Conservation (phyloP, 345 rosid genomes). For the Euphorbia lathyris region DNA sequence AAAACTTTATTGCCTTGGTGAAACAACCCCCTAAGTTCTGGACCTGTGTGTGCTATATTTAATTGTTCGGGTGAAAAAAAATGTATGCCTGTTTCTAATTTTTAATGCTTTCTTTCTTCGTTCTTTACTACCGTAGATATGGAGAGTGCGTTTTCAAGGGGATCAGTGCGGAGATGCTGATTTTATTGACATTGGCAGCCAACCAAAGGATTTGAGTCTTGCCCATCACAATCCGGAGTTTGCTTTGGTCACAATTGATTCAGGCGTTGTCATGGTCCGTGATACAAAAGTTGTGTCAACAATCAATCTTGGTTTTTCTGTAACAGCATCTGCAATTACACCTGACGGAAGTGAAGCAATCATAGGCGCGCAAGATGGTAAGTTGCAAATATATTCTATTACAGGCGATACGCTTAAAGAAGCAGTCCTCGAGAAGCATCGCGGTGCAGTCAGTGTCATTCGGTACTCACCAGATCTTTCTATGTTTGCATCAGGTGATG, state of each 20-base stretch:
- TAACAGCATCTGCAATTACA: conserved; percentile 73
- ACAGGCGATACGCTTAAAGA: conserved; percentile 64
- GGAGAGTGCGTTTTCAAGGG: conserved; percentile 65
- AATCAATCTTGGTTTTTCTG: conserved; percentile 67
- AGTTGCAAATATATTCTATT: conserved; percentile 65
- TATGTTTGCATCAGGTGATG: conserved; percentile 92
- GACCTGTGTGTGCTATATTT: too few relatives aligned
- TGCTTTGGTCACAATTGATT: conserved; percentile 63
- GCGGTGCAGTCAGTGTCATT: conserved; percentile 81
- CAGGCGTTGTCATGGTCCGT: conserved; percentile 75
- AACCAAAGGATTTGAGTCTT: conserved; percentile 86
- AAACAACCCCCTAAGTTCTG: too few relatives aligned
- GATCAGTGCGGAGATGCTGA: conserved; percentile 70
- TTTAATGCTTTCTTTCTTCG: conserved; percentile 1
- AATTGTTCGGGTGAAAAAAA: not conserved
- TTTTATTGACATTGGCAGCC: conserved; percentile 66
- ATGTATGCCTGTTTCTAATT: not conserved
- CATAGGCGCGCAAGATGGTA: conserved; percentile 80
- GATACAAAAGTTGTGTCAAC: conserved; percentile 68
- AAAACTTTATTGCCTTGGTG: too few relatives aligned
- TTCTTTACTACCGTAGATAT: conserved; percentile 40
- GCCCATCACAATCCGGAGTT: conserved; percentile 67
- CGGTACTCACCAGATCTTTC: conserved; percentile 83
- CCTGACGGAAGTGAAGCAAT: conserved; percentile 94
- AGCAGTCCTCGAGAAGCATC: conserved; percentile 81